Conservation (phyloP, 2,329 filamentous ascomycete species). For the Hypoxylon sp. region DNA sequence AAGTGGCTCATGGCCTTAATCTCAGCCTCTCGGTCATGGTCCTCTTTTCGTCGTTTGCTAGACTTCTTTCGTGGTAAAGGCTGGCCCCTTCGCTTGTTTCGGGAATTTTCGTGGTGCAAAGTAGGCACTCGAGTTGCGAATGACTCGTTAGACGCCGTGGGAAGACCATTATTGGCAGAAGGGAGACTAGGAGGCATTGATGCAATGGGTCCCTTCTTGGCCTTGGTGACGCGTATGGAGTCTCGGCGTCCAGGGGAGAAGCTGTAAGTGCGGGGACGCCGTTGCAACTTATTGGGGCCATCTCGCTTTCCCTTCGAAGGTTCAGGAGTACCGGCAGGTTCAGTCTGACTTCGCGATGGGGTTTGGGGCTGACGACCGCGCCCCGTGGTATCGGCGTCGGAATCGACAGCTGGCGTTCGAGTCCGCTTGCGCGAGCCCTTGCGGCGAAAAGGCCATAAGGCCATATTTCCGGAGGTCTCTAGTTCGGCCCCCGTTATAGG, state of each 20-base stretch:
- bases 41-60: constrained; percentile 81
- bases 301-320: constrained; percentile 54
- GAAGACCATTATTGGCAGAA: constrained; percentile 27
- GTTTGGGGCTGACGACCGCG: constrained; percentile 40
- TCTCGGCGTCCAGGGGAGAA: constrained; percentile 73
- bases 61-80: constrained; percentile 77
- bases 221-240: constrained; percentile 60
- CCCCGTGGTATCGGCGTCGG: constrained; percentile 39
- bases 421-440: constrained; percentile 75
- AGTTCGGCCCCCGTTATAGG: constrained; percentile 17
- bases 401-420: constrained; percentile 51
- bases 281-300: constrained; percentile 64
- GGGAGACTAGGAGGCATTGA: constrained; percentile 44
- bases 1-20: constrained; percentile 85
- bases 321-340: constrained; percentile 46
- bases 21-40: constrained; percentile 85
- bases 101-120: constrained; percentile 65
- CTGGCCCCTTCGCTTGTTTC: constrained; percentile 70
- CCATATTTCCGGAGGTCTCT: constrained; percentile 65
- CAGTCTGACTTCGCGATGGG: constrained; percentile 47
- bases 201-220: constrained; percentile 48
- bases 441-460: constrained; percentile 86
- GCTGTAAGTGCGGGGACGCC: constrained; percentile 67
- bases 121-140: constrained; percentile 61
- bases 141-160: constrained; percentile 38